These are phyloP conservation scores for Fusarium haematococcum DNA, from an alignment of 2,329 filamentous ascomycete genomes.

Conservation along the genomic window DNA sequence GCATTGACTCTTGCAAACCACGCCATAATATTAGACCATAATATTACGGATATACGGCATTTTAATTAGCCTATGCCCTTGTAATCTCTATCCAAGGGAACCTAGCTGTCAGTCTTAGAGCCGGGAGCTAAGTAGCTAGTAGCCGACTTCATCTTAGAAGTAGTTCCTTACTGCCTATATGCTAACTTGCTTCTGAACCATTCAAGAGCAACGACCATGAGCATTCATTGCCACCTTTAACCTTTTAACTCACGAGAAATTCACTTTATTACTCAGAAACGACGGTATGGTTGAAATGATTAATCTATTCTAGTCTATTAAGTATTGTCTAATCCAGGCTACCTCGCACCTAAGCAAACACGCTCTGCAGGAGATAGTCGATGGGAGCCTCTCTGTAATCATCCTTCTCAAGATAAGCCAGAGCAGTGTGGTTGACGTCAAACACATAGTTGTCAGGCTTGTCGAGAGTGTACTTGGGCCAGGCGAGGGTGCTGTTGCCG, in stretches of 20 bases:
- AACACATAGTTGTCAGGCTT: conserved; percentile 62
- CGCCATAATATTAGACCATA: background rate
- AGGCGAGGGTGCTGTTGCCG: conserved; percentile 37
- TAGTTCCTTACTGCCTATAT: background rate
- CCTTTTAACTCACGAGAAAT: background rate
- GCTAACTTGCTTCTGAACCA: background rate
- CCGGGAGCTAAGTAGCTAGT: background rate
- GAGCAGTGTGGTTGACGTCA: conserved; percentile 57
- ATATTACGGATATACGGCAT: background rate
- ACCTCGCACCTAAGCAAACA: conserved; percentile 13
- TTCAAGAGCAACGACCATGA: background rate
- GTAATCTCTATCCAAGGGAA: background rate
- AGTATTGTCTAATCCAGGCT: background rate
- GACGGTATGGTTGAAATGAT: background rate
- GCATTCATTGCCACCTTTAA: background rate
- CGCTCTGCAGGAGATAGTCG: conserved; percentile 48
- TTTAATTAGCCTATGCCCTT: background rate
- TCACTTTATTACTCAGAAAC: background rate
- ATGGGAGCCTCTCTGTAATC: conserved; percentile 57
- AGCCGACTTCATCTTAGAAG: background rate
- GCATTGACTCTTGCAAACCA: background rate
- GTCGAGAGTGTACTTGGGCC: conserved; percentile 57
- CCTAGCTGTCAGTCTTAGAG: background rate
- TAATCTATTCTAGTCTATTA: background rate
- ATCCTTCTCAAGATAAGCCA: conserved; percentile 57